Conservation (phyloP, 2,329 filamentous ascomycete species). For the Macrophomina phaseolina region DNA sequence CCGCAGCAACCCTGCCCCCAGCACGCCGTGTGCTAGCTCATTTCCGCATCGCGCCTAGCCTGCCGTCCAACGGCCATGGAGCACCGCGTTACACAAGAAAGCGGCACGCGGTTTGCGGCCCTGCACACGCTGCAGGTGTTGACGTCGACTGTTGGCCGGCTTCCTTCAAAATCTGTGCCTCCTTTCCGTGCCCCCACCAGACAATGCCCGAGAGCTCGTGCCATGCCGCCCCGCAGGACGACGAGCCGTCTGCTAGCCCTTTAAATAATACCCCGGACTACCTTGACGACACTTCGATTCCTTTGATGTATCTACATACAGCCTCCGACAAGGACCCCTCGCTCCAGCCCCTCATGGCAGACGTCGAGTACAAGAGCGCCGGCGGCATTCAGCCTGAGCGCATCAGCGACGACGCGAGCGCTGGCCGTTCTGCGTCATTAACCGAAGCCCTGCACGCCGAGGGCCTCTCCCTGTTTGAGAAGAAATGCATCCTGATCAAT, state of each 20-base stretch:
- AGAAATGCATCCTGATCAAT: constrained; percentile 52
- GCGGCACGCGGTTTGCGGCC: constrained; percentile 4
- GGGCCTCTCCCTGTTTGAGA: constrained; percentile 47
- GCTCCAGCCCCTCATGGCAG: constrained; percentile 13
- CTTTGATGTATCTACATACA: constrained; percentile 14
- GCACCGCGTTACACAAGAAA: constrained; percentile 11
- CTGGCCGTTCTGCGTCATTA: constrained; percentile 1
- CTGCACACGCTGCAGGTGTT: constrained; percentile 5
- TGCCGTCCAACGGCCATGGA: constrained; percentile 9
- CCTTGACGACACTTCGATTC: background rate
- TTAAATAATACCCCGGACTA: constrained; percentile 1
- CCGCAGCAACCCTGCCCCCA: background rate
- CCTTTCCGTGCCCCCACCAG: background rate
- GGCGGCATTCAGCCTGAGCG: constrained; percentile 1
- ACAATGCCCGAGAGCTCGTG: background rate
- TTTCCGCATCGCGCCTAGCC: constrained; percentile 15
- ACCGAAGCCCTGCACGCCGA: constrained; percentile 27
- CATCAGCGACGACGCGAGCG: background rate
- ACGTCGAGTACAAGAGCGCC: constrained; percentile 12
- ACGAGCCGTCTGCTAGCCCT: background rate
- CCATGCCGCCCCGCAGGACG: background rate
- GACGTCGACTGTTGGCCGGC: constrained; percentile 6
- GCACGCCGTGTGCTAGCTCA: constrained; percentile 14
- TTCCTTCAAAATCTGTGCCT: constrained; percentile 4
- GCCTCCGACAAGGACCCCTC: constrained; percentile 1